Conservation (phyloP, 768 basidiomycete genomes). For the Pulveroboletus sp. region DNA sequence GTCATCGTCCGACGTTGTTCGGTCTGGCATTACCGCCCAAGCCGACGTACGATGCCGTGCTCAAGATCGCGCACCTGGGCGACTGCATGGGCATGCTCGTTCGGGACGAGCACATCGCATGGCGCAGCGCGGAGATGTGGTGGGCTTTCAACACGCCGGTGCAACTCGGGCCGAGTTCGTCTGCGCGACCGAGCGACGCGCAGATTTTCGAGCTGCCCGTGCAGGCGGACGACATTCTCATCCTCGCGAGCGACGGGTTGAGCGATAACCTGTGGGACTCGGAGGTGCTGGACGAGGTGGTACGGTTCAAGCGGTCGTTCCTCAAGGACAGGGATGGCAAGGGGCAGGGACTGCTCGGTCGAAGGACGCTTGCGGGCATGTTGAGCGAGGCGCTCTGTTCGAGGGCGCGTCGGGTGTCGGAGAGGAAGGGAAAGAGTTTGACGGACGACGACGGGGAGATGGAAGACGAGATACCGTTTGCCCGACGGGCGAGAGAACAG, state of each 20-base stretch:
- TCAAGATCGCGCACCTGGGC: slow-evolving; percentile 81
- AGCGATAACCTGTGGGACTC: slow-evolving; percentile 88
- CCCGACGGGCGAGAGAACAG: slow-evolving; percentile 68
- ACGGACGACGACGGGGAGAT: slow-evolving; percentile 26
- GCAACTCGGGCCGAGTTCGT: slow-evolving; percentile 58
- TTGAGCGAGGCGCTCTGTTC: slow-evolving; percentile 79
- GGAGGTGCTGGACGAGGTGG: slow-evolving; percentile 79
- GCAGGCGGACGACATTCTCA: slow-evolving; percentile 66
- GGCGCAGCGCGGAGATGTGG: slow-evolving; percentile 93
- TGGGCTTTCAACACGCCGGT: slow-evolving; percentile 72
- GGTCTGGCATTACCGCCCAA: slow-evolving; percentile 23
- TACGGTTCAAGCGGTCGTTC: slow-evolving; percentile 47
- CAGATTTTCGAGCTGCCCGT: slow-evolving; percentile 69
- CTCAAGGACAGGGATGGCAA: slow-evolving; percentile 19
- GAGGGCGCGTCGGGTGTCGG: slow-evolving; percentile 66
- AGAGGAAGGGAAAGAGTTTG: slow-evolving; percentile 35
- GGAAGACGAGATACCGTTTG: slow-evolving; percentile 73
- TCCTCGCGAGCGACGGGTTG: slow-evolving; percentile 78
- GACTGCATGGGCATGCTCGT: slow-evolving; percentile 89
- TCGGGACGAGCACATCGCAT: slow-evolving; percentile 71
- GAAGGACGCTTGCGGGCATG: slow-evolving; percentile 61
- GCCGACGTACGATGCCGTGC: slow-evolving; percentile 51
- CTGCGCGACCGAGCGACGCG: slow-evolving; percentile 64
- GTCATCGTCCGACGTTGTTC: slow-evolving; percentile 19
- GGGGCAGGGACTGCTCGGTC: slow-evolving; percentile 34